These are phyloP conservation scores for Phaffomyces thermotolerans DNA, from an alignment of 805 yeast species.

Conservation along the genomic window DNA sequence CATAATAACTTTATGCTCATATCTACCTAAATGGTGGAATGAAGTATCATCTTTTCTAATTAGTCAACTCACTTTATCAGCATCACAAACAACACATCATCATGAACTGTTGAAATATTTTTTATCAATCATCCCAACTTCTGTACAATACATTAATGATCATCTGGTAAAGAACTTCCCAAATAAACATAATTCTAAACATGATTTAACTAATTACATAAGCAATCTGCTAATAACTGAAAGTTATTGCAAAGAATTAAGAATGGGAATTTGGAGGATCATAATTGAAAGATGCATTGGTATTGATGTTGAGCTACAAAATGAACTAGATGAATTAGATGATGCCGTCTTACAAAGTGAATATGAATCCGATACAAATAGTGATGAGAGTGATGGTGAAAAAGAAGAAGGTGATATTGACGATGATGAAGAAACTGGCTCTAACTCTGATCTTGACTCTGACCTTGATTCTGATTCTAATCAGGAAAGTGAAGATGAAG, in stretches of 20 bases:
- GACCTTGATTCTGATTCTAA: constrained; percentile 11
- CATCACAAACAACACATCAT: constrained; percentile 35
- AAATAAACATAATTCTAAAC: constrained; percentile 59
- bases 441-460: constrained; percentile 34
- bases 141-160: constrained; percentile 55
- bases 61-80: constrained; percentile 42
- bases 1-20: constrained; percentile 69
- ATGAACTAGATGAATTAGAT: constrained; percentile 78
- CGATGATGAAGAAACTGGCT: constrained; percentile 26
- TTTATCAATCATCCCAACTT: constrained; percentile 72
- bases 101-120: constrained; percentile 63
- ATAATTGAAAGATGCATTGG: constrained; percentile 75
- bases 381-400: constrained; percentile 25
- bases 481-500: no score
- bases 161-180: constrained; percentile 63
- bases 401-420: constrained; percentile 20
- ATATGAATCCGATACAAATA: constrained; percentile 20
- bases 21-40: constrained; percentile 84
- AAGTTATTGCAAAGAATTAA: constrained; percentile 70
- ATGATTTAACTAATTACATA: constrained; percentile 53
- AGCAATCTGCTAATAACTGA: constrained; percentile 52
- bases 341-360: constrained; percentile 19
- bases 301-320: constrained; percentile 87
- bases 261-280: constrained; percentile 70
- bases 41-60: constrained; percentile 72